Percentiles rank a stretch among this genome's conserved stretches.
These are phyloP conservation scores for Nigrospora osmanthi DNA, from an alignment of 2,329 filamentous ascomycete species.

Conservation along the genomic window DNA sequence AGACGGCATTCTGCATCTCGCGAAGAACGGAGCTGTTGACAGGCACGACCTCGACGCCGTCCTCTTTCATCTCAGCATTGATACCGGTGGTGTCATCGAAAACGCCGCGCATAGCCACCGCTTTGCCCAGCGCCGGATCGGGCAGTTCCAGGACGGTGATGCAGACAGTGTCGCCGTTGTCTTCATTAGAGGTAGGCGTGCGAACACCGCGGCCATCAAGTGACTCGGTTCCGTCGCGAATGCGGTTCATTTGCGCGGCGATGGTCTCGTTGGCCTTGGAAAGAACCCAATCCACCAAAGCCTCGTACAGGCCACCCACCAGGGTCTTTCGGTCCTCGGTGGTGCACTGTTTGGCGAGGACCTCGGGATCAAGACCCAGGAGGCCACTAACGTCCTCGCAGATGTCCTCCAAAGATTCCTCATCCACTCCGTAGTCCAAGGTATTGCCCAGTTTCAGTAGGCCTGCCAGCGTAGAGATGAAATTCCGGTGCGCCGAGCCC, in stretches of 20 bases:
- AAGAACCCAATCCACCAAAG: constrained; percentile 91
- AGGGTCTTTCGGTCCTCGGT: constrained; percentile 78
- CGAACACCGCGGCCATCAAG: constrained; percentile 53
- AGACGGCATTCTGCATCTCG: constrained; percentile 79
- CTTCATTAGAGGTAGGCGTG: constrained; percentile 62
- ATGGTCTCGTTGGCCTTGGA: constrained; percentile 83
- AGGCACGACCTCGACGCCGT: constrained; percentile 70
- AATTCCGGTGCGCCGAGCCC: constrained; percentile 69
- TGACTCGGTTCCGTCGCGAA: constrained; percentile 59
- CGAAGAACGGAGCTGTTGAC: constrained; percentile 76
- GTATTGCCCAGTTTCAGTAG: constrained; percentile 89
- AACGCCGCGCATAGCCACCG: constrained; percentile 78
- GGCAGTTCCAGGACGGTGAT: constrained; percentile 86
- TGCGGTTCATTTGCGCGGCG: constrained; percentile 60
- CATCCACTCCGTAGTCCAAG: constrained; percentile 74
- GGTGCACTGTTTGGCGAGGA: constrained; percentile 69
- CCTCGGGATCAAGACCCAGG: constrained; percentile 78
- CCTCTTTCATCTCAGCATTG: constrained; percentile 94
- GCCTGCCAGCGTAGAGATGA: constrained; percentile 80
- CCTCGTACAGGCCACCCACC: constrained; percentile 84
- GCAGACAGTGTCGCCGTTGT: constrained; percentile 75
- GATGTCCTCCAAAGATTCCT: constrained; percentile 74
- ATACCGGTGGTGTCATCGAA: constrained; percentile 93
- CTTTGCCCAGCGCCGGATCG: constrained; percentile 72
- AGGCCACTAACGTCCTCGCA: constrained; percentile 87